Evolutionary conservation across 179 eudicot species (phyloP), one percentile per base, ranked within the genome.

Genomic region (Gypsophila paniculata): DNA sequence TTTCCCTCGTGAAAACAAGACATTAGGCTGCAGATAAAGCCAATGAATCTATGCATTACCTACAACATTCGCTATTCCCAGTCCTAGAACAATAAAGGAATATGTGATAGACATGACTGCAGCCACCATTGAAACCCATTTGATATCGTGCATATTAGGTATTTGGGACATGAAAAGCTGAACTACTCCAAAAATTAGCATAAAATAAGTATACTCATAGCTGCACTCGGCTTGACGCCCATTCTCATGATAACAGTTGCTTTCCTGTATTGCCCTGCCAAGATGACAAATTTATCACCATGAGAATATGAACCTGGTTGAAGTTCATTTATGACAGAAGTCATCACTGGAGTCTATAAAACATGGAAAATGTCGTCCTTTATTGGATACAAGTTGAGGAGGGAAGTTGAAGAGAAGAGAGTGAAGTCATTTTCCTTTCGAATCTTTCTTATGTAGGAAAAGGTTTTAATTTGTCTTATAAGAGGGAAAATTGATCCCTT

Each of bases 91-190:
- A 69, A 91, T 91, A 76, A 79, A 74, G 17, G 98, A 83, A 75
- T 91, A 93, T 18, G 85, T 75, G 69, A 93, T 82, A 23, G 97
- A 93, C 98, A 93, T 93, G 58, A 68, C 49, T 61, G 98, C 91
- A 69, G 98, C 90, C 15, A 89, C 76, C 59, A 85, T 61, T 7
- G 98, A 93, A 54, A 93, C 85, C 93, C 90, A 85, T 55, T 86
- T 83, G 29, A 86, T 85, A 66, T 85, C 79, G 42, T 83, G 89
- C 74, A 91, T 89, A 57, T 84, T 75, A 59, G 98, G 97, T 75
- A 91, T 91, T 75, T 91, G 98, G 74, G 93, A 89, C 80, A 82
- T 76, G 11, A 91, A 25, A 70, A 80, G 44, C 81, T 93, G 90
- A 67, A 86, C 61, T 15, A 82, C 55, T 69, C 96, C 98, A 75